These are phyloP conservation scores for Chalara sp. DNA, from an alignment of 2,329 filamentous ascomycete genomes.

Conservation along the genomic window DNA sequence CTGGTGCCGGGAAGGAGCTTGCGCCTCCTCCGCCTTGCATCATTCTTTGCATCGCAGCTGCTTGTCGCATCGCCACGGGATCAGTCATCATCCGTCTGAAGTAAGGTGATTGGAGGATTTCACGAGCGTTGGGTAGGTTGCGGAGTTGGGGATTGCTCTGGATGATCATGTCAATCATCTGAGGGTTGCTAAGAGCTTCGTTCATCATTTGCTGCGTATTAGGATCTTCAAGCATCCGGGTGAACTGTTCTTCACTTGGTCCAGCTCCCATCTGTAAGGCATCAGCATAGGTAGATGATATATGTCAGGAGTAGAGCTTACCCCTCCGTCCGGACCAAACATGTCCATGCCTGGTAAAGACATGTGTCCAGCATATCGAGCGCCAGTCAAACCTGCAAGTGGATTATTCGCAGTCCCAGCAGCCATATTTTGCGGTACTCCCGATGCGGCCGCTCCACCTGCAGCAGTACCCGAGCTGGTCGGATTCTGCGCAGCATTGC, in stretches of 20 bases:
- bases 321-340: conserved; percentile 91
- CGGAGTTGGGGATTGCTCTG: conserved; percentile 80
- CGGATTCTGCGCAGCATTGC: conserved; percentile 46
- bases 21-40: conserved; percentile 43
- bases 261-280: conserved; percentile 76
- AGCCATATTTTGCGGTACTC: conserved; percentile 70
- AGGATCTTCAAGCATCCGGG: conserved; percentile 82
- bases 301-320: conserved; percentile 42
- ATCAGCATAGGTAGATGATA: conserved; percentile 14
- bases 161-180: conserved; percentile 91
- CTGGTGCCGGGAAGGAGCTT: conserved; percentile 77
- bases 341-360: conserved; percentile 80
- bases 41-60: conserved; percentile 74
- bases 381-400: conserved; percentile 83
- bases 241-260: conserved; percentile 71
- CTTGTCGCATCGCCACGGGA: conserved; percentile 74
- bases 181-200: conserved; percentile 92
- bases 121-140: conserved; percentile 64
- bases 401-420: conserved; percentile 82
- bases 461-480: conserved; percentile 35
- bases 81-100: conserved; percentile 92
- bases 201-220: conserved; percentile 83
- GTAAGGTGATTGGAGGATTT: conserved; percentile 81
- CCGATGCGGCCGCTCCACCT: conserved; percentile 42
- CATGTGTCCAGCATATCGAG: conserved; percentile 86